Base-by-base conservation (phyloP, 257 asterid species). In the Eustoma russellianum region DNA sequence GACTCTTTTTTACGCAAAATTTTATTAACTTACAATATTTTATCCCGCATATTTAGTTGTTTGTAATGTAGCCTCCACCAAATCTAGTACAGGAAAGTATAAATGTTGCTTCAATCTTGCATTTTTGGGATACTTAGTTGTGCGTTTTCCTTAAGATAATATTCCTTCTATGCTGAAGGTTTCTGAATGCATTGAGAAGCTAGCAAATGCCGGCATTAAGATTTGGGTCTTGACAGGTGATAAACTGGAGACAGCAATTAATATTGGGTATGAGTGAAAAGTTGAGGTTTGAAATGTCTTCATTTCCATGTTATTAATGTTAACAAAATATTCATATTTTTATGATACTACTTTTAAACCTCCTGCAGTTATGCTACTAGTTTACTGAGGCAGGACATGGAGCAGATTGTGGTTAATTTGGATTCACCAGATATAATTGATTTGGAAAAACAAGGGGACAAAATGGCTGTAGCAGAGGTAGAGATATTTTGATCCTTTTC, bases 211-310 rank as follows among this genome's bases (percentile, higher is more conserved):
- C 38, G 98, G 98, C 55, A 76, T 91, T 52, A 91, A 81, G 76
- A 76, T 91, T 62, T 91, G 98, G 98, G 94, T 91, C 70, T 82
- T 91, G 67, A 91, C 98, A 3, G 98, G 98, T 48, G 98, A 91
- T 70, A 85, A 91, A 80, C 87, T 87, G 98, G 98, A 91, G 81
- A 91, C 98, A 0, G 98, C 98, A 9, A 82, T 91, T 70, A 91
- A 91, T 67, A 91, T 87, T 58, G 98, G 98, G 98, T 87, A 69
- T 54, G 52, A 50, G 12, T 46, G 50, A 43, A 59, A 48, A 40
- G 41, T 44, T 4, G 30, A 24, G 3, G 30, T 55, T 47, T 34
- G 17, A 51, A 15, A 8, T 28, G 52, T 58, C 6, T 17, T 45
- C 18, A 6, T 66, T 45, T 57, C 9, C 5, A 13, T 33, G 19